Base-by-base conservation (phyloP, 306 rosid species). In the Vachellia collinsii region DNA sequence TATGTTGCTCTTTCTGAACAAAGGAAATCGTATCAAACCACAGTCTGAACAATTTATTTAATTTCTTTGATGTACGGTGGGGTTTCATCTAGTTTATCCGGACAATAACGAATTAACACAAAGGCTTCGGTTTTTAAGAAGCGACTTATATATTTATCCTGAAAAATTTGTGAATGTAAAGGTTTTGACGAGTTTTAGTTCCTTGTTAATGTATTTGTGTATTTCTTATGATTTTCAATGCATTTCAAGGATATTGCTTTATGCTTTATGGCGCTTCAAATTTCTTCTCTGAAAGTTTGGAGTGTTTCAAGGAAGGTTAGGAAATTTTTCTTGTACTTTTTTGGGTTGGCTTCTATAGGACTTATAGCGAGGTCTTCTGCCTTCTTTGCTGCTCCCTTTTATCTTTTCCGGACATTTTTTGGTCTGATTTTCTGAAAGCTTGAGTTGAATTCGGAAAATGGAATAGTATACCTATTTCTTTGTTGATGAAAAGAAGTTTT, bases 301-400 rank as follows among this genome's bases (percentile, higher is more conserved):
- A 22, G 7, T 69, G 54, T 43, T 69, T 69, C 53, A 20, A n/a
- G 4, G 73, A 42, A 69, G 54, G 74, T 20, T 20, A 3, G 13
- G 13, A 42, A 19, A 39, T 69, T 69, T 41, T 41, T 68, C 8
- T 69, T 14, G 4, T n/a, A 42, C 88, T 90, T 43, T 85, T 86
- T 7, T 88, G 91, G 76, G 75, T 88, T 78, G 89, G 91, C 76
- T 58, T 88, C 64, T 87, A 89, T 68, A 54, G 53, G 77, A 74
- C 88, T 87, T 62, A n/a, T 56, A 84, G 34, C 82, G 83, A 87
- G 90, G 92, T 88, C 36, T 14, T 13, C 54, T 59, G 14, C 29
- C 48, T 3, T 12, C 14, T 72, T 4, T 36, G 12, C 20, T 63
- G 39, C 7, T 48, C 14, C n/a, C 43, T 74, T 58, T 66, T 5